These are phyloP conservation scores for Sporothrix phasma DNA, from an alignment of 2,329 filamentous ascomycete species.

Conservation along the genomic window DNA sequence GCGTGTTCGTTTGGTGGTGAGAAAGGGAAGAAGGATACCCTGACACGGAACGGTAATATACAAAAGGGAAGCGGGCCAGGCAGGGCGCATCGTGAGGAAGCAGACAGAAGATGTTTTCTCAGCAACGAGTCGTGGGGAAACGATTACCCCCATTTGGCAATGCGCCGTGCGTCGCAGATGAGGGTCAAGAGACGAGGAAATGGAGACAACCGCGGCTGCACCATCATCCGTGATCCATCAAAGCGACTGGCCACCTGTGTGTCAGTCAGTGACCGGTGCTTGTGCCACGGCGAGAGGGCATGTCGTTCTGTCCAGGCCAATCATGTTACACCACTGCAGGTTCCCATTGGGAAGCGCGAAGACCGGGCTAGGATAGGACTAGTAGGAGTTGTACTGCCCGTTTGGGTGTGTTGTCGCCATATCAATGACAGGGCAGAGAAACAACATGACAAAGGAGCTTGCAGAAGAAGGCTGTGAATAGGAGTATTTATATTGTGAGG, in stretches of 20 bases:
- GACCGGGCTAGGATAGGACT: constrained; percentile 4
- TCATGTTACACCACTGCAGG: constrained; percentile 9
- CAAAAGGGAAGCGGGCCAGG: not conserved
- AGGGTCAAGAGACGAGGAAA: not conserved
- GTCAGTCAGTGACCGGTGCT: not conserved
- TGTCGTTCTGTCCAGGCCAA: constrained; percentile 3
- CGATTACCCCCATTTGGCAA: not conserved
- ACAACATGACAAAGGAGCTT: not conserved
- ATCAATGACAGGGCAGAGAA: not conserved
- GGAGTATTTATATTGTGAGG: not conserved
- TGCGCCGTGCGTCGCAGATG: not conserved
- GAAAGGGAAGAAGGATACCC: not conserved
- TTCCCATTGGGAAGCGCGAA: constrained; percentile 8
- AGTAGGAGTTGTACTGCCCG: constrained; percentile 3
- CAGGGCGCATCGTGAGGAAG: not conserved
- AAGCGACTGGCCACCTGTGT: not conserved
- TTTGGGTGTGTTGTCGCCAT: not conserved
- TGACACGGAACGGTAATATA: not conserved
- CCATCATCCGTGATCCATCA: not conserved
- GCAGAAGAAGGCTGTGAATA: not conserved
- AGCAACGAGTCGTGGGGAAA: not conserved
- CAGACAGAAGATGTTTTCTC: not conserved
- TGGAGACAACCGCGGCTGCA: not conserved
- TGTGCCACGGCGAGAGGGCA: not conserved
- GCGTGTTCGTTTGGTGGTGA: not conserved